Conservation (phyloP, 352 stramenopile genomes). For the Pythium monospermum region DNA sequence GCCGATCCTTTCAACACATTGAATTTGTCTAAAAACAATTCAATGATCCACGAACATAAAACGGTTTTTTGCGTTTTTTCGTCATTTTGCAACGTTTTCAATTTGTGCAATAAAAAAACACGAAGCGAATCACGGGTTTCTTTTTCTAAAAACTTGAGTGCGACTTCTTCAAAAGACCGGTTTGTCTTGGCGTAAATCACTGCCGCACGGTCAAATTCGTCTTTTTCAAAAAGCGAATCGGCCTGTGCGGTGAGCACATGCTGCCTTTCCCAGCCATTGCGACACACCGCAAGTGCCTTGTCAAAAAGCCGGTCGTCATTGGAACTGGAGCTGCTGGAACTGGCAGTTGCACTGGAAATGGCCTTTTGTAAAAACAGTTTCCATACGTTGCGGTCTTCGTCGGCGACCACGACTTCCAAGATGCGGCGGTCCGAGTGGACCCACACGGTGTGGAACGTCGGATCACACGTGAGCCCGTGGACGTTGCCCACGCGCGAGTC, state of each 20-base stretch:
- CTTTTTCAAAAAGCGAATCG: conserved; percentile 87
- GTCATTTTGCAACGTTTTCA: conserved; percentile 70
- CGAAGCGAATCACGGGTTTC: conserved; percentile 77
- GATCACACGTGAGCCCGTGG: conserved; percentile 57
- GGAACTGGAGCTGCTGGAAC: no score
- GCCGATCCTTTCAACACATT: conserved; percentile 79
- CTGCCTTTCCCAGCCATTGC: conserved; percentile 76
- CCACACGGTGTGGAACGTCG: conserved; percentile 81
- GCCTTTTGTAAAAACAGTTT: conserved; percentile 90
- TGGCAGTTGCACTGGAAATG: conserved; percentile 35
- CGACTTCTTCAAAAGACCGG: conserved; percentile 88
- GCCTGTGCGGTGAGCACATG: conserved; percentile 85
- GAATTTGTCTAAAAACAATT: conserved; percentile 91
- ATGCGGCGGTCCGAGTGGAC: conserved; percentile 80
- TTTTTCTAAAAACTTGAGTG: conserved; percentile 89
- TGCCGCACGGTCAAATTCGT: conserved; percentile 81
- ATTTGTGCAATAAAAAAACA: conserved; percentile 86
- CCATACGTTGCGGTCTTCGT: conserved; percentile 92
- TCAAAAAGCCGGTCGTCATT: conserved; percentile 87
- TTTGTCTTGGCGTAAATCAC: conserved; percentile 88
- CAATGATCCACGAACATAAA: conserved; percentile 91
- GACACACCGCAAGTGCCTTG: conserved; percentile 78
- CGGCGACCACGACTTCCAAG: conserved; percentile 64
- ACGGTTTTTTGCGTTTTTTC: conserved; percentile 92
- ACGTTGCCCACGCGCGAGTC: conserved; percentile 73